Conservation (phyloP, 306 rosid species). For the Mucuna pruriens region DNA sequence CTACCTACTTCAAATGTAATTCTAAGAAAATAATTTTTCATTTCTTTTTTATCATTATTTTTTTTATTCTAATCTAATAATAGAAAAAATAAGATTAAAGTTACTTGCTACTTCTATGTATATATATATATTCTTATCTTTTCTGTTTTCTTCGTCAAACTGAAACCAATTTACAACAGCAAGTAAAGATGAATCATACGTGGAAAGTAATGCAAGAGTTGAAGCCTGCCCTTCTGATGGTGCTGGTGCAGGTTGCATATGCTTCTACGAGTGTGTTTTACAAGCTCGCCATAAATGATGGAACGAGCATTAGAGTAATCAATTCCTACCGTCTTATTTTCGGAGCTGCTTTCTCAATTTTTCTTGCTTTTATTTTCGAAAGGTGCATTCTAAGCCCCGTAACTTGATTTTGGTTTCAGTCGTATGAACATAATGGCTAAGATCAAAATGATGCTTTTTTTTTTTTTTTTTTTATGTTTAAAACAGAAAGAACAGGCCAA, state of each 20-base stretch:
- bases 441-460: not conserved
- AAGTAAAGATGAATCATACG: not conserved
- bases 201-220: not conserved
- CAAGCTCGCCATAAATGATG: not conserved
- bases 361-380: not conserved
- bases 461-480: not conserved
- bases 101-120: too few relatives aligned
- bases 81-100: too few relatives aligned
- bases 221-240: not conserved
- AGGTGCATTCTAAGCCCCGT: not conserved
- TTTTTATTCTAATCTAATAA: too few relatives aligned
- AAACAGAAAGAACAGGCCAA: not conserved
- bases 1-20: too few relatives aligned
- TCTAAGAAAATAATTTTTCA: too few relatives aligned
- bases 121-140: not conserved
- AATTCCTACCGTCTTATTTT: not conserved
- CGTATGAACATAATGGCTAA: too few relatives aligned
- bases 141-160: not conserved
- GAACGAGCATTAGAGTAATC: not conserved
- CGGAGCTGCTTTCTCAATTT: not conserved
- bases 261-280: not conserved
- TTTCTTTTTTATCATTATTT: too few relatives aligned
- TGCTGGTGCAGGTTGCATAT: not conserved
- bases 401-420: not conserved
- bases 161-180: not conserved